Conservation (phyloP, 495 filamentous ascomycete genomes). For the Neurospora cerealis region DNA sequence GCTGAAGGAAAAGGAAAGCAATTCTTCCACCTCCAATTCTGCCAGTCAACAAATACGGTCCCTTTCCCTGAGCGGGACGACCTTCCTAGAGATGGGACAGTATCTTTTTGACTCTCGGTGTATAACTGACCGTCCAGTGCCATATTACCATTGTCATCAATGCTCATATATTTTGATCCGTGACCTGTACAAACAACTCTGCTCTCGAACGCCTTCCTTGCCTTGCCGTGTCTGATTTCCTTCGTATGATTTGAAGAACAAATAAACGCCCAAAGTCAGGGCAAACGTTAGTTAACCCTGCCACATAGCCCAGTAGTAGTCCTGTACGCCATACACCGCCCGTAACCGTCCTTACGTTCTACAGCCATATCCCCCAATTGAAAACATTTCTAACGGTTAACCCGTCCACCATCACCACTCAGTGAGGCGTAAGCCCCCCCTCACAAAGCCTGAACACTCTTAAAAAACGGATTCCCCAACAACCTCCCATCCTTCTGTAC, state of each 20-base stretch:
- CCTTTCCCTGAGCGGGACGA: too few relatives aligned
- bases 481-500: conserved; percentile 62
- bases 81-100: too few relatives aligned
- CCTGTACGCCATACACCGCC: neutral
- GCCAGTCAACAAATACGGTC: too few relatives aligned
- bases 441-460: conserved; percentile 73
- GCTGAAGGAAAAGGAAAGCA: too few relatives aligned
- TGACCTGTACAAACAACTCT: neutral
- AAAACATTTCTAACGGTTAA: neutral
- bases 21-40: too few relatives aligned
- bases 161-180: neutral
- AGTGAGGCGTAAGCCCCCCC: neutral
- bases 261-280: neutral
- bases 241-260: neutral
- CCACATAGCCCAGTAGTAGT: neutral
- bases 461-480: conserved; percentile 77
- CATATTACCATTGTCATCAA: neutral
- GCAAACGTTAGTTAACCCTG: neutral
- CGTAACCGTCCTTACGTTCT: neutral
- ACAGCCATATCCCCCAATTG: neutral
- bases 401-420: neutral
- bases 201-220: neutral
- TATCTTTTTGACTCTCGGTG: neutral
- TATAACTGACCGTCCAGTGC: neutral
- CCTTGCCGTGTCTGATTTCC: neutral